Base-by-base conservation (phyloP, 1,284 basidiomycete species). In the Mycosarcoma maydis region DNA sequence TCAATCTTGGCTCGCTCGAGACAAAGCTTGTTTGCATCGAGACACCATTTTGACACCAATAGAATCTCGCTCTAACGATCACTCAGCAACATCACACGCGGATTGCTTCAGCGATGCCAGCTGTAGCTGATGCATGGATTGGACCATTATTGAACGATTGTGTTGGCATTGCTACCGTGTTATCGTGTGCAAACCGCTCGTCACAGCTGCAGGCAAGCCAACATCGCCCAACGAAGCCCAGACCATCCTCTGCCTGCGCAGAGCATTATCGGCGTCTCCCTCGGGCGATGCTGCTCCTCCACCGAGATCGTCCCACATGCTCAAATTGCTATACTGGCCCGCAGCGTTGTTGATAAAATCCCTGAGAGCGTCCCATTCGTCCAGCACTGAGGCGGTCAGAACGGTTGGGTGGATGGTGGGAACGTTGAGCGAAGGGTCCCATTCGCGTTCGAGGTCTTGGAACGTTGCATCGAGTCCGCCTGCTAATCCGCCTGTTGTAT, bases 1-100 rank as follows among this genome's bases (percentile, higher is more conserved):
- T 90, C 23, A 87, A 90, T 61, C 80, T 88, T 58, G 82, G 83
- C 70, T 87, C 86, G 17, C 82, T 90, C 47, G 86, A 86, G 60
- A 82, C 83, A 32, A 82, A 82, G 71, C 82, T 84, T 2, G 75
- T 86, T 14, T 50, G 42, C 19, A 36, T 66, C 33, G 48, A 66
- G 3, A 39, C 55, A 8, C 45, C 38, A 2, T 17, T 65, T 17
- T 58, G 32, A 37, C 2, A 33, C 23, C n/a, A 24, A 4, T 6
- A 4, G 6, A 34, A 11, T 24, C 46, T 17, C 27, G 6, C 13
- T 5, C 7, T 30, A 7, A 37, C 44, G 14, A 38, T 20, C 11
- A 40, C 22, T 11, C 32, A 34, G 14, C 36, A 14, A 10, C n/a
- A 2, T 10, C 27, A 10, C 30, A 29, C 27, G 13, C 27, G 7